Base-by-base conservation (phyloP, 2,329 filamentous ascomycete species). In the Ophiocordyceps robertsii region DNA sequence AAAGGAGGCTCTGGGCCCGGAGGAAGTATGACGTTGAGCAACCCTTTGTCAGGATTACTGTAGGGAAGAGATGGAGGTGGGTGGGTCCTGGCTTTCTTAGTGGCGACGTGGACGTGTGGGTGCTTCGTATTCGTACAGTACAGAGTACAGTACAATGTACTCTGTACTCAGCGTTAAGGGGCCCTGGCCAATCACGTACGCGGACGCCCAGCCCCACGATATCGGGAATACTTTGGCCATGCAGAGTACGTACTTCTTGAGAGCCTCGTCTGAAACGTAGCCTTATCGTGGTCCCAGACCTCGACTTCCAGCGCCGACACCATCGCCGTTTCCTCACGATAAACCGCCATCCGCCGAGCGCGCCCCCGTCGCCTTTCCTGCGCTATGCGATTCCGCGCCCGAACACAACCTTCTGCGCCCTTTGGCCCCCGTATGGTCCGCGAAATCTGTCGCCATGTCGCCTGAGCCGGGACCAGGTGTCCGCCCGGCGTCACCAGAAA, bases 401-500 rank as follows among this genome's bases (percentile, higher is more conserved):
- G 27, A 29, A 42, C 29, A 37, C 27, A 42, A 37, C 38, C 41
- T 37, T 41, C 39, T 29, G 37, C 46, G 43, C 37, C 41, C 36
- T 33, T 14, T 32, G 30, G 19, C 42, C 31, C 38, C 29, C 42
- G 10, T 31, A 50, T 52, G 46, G 40, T 48, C 51, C 49, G 51
- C 51, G 56, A 66, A 8, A 5, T 29, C 39, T 36, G 37, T 17
- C 21, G 36, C 49, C 52, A 84, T 84, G 80, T 70, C 76, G 57
- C 75, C 78, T 66, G 80, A 84, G 61, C 68, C 71, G 44, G 68
- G 65, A 50, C 62, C 67, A 49, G 66, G 67, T 51, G 72, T 71
- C 46, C 72, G 71, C 55, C 79, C 77, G 44, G 65, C 69, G 52
- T 92, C 88, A 48, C 87, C 87, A 55, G 78, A 85, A 59, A 89